Evolutionary conservation across 768 basidiomycete species (phyloP).

Genomic region (Thelephora aurantiotincta): DNA sequence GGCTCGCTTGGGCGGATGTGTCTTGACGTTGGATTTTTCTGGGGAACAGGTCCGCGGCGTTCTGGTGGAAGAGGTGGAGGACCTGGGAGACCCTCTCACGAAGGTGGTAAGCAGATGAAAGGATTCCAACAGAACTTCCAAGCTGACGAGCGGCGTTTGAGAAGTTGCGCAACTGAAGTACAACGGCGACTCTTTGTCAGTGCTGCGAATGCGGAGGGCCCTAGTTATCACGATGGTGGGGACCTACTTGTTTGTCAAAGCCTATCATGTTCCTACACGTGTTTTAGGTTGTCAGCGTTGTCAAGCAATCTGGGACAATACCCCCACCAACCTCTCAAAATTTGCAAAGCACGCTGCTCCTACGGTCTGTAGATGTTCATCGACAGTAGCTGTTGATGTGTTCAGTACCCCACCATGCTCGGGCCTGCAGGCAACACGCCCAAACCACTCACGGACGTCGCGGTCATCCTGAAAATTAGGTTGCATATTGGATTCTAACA

Average conservation of each 20-base stretch:
- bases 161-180: constrained; percentile 62
- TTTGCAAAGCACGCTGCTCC: constrained; percentile 52
- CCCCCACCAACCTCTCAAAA: constrained; percentile 41
- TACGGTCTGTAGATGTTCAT: constrained; percentile 54
- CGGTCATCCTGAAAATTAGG: constrained; percentile 48
- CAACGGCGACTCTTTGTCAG: constrained; percentile 3
- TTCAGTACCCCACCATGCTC: not conserved
- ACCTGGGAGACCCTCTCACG: constrained; percentile 57
- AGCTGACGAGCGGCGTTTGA: constrained; percentile 65
- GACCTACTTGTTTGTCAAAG: constrained; percentile 49
- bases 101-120: constrained; percentile 60
- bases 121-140: constrained; percentile 63
- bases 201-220: not conserved
- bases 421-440: not conserved
- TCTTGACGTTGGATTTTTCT: constrained; percentile 37
- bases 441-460: constrained; percentile 44
- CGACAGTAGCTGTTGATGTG: constrained; percentile 35
- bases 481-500: constrained; percentile 22
- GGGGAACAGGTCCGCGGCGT: constrained; percentile 66
- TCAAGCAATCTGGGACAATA: constrained; percentile 2
- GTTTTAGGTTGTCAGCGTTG: constrained; percentile 3
- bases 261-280: constrained; percentile 36
- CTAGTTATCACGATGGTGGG: too few relatives aligned
- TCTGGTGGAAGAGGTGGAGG: constrained; percentile 58
- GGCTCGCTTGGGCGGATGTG: constrained; percentile 21